phyloP scores from a whole-genome alignment of 1,139 yeast genomes.

The Lodderomyces margitis region DNA sequence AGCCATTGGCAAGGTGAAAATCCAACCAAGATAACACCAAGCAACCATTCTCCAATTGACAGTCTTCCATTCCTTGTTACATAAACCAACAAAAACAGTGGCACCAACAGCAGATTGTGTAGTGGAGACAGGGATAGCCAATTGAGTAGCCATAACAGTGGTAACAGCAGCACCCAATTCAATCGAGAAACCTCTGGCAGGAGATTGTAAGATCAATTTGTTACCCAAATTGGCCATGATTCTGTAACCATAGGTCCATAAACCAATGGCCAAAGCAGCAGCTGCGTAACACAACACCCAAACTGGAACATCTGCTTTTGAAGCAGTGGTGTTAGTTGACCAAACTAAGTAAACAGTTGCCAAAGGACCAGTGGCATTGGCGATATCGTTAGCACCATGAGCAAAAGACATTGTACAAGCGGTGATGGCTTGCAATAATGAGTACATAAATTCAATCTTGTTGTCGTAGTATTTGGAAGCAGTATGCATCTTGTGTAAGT shows the following conservation, averaged over 20 bases:
- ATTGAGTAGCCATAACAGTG: conserved; percentile 71
- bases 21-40: conserved; percentile 74
- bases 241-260: conserved; percentile 72
- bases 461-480: conserved; percentile 67
- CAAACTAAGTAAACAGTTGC: conserved; percentile 65
- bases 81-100: conserved; percentile 71
- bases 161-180: conserved; percentile 81
- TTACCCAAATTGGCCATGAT: conserved; percentile 74
- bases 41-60: conserved; percentile 79
- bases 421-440: conserved; percentile 69
- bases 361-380: conserved; percentile 78
- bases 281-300: conserved; percentile 76
- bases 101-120: conserved; percentile 84
- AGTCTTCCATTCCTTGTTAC: conserved; percentile 61
- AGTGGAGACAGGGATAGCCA: conserved; percentile 70
- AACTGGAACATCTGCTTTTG: conserved; percentile 60
- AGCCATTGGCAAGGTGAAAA: conserved; percentile 70
- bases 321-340: conserved; percentile 47
- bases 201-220: conserved; percentile 73
- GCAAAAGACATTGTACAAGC: conserved; percentile 83
- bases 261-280: conserved; percentile 63
- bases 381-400: conserved; percentile 79
- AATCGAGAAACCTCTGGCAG: conserved; percentile 76
- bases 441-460: conserved; percentile 68
- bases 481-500: conserved; percentile 51